Percentiles rank a stretch among this genome's conserved stretches.
These are phyloP conservation scores for Carex arenaria DNA, from an alignment of 202 grass and related monocot genomes.

Conservation along the genomic window DNA sequence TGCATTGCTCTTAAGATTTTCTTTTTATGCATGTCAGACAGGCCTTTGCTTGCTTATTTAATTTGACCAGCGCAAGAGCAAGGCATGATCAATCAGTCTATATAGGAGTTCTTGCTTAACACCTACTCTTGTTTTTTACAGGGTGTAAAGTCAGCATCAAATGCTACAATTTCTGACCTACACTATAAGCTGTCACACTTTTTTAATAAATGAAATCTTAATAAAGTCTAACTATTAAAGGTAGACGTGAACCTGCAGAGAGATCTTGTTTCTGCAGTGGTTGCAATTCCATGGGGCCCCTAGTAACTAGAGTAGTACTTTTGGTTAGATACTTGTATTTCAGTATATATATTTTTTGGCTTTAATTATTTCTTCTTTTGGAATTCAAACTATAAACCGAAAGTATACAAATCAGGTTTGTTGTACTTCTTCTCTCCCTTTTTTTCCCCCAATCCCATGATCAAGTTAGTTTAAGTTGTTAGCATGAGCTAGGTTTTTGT, in stretches of 20 bases:
- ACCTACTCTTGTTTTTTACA: slow-evolving; percentile 20
- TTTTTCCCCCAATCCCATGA: background rate
- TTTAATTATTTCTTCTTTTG: background rate
- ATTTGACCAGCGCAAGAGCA: background rate
- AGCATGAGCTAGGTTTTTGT: background rate
- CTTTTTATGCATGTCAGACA: background rate
- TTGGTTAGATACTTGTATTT: background rate
- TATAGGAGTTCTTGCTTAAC: slow-evolving; percentile 16
- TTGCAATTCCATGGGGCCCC: background rate
- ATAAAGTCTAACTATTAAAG: slow-evolving; percentile 17
- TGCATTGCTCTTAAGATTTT: background rate
- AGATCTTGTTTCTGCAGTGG: slow-evolving; percentile 9
- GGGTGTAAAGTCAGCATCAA: slow-evolving; percentile 19
- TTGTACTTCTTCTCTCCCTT: background rate
- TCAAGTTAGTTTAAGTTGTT: background rate
- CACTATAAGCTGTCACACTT: slow-evolving; percentile 21
- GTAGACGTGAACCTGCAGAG: background rate
- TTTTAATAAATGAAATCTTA: slow-evolving; percentile 12
- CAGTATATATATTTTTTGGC: background rate
- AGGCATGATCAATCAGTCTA: background rate
- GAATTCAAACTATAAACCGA: background rate
- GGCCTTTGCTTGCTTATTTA: background rate
- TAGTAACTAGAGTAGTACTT: background rate
- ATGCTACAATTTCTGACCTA: slow-evolving; percentile 23
- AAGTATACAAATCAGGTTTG: background rate